phyloP scores from a whole-genome alignment of 768 basidiomycete genomes.

The Lepiota venenata region DNA sequence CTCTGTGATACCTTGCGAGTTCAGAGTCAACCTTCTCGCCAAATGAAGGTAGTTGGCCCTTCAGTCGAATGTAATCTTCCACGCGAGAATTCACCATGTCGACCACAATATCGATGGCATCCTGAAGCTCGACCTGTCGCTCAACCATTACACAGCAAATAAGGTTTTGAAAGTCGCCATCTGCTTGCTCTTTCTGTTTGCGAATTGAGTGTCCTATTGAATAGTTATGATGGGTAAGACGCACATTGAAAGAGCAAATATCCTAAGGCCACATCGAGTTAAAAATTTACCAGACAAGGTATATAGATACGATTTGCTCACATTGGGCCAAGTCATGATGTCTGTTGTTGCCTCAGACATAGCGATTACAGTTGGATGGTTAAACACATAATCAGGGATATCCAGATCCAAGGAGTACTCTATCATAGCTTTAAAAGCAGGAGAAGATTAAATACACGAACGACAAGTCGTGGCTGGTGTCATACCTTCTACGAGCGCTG shows the following conservation, averaged over 20 bases:
- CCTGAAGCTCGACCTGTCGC: constrained; percentile 20
- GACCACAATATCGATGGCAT: constrained; percentile 19
- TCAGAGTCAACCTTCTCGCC: constrained; percentile 9
- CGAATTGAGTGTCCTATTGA: neutral
- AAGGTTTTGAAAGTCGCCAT: constrained; percentile 24
- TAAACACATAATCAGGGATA: constrained; percentile 16
- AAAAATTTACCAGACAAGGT: neutral
- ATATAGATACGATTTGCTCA: constrained; percentile 1
- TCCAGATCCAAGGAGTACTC: constrained; percentile 17
- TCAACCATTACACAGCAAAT: constrained; percentile 23
- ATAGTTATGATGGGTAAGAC: neutral
- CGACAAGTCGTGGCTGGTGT: too few species aligned
- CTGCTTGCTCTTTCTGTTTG: constrained; percentile 25
- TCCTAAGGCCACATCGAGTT: constrained; percentile 14
- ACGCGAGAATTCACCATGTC: constrained; percentile 20
- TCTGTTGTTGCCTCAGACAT: constrained; percentile 20
- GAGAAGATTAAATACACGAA: neutral
- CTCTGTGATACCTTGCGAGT: constrained; percentile 1
- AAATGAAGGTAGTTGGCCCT: constrained; percentile 20
- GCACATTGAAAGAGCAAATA: constrained; percentile 22
- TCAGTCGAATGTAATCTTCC: constrained; percentile 19
- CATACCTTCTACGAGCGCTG: constrained; percentile 16
- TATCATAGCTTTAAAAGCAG: constrained; percentile 13
- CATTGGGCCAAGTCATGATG: constrained; percentile 22
- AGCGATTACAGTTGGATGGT: constrained; percentile 13